Base-by-base conservation (phyloP, 345 rosid species). In the Gynandropsis gynandra region DNA sequence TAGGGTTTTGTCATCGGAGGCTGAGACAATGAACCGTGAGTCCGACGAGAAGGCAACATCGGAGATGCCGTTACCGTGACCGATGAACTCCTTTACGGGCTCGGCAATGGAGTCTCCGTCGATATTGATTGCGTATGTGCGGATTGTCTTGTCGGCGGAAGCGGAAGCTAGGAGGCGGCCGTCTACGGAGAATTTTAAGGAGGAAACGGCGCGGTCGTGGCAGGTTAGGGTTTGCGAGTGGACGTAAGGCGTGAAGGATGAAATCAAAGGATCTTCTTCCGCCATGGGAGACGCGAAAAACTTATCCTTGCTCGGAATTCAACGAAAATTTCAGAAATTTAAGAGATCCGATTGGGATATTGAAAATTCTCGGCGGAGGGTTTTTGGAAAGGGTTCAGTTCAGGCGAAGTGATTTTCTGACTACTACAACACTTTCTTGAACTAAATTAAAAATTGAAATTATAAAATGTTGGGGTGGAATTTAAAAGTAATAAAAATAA, bases 31-130 rank as follows among this genome's bases (percentile, higher is more conserved):
- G 29, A 24, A 79, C 54, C 80, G 82, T 37, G 95, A 68, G 63
- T 92, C 98, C 16, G 88, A 68, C 47, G 98, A 92, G 82, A 87
- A 85, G 40, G 95, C 82, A 5, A 92, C 63, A 55, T 87, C 98
- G 56, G 97, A 87, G 63, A 92, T 75, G 57, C 97, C 90, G 52
- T 65, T 70, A 1, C 74, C 72, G 77, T 92, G 98, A 62, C 29
- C 29, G 29, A 5, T 24, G 29, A 24, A 24, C 29, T 24, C 29
- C 29, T 5, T 2, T 2, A 24, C 4, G 4, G 29, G 29, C 29
- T 24, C 29, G 29, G 29, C 29, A 5, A 24, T 5, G 29, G 29
- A 24, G 29, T 24, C 29, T 24, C 29, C 29, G 29, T 2, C 44
- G 19, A 51, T 54, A 70, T 83, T 69, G 71, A 79, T 69, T 12